Evolutionary conservation across 176 grass and related monocot species (phyloP), one percentile per base, ranked within the genome.

Genomic region (Phoenix dactylifera): DNA sequence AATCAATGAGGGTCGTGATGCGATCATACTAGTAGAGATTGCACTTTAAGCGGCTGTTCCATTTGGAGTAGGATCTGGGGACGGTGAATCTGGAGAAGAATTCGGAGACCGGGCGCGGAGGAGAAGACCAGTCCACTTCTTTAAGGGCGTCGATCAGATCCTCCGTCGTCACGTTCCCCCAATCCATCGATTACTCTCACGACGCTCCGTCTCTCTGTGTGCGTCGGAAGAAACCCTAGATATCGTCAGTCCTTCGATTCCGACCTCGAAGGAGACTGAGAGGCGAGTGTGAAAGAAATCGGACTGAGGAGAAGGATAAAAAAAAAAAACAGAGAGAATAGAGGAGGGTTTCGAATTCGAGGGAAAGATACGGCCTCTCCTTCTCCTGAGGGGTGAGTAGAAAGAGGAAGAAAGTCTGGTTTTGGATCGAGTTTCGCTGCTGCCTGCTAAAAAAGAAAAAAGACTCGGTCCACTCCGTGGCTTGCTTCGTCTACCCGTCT

Each of bases 31-130:
- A 98, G 87, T 98, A 98, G 59, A 98, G 79, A 72, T 98, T 98
- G 93, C 93, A 98, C 73, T 98, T 98, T 76, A 98, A 77, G 81
- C 93, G 93, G 76, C 84, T 98, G 67, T 78, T 98, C 87, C 87
- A 98, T 70, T 92, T 98, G 79, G 84, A 92, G 74, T 92, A 91
- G 73, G 93, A 98, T 71, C 87, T 77, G 5, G 93, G 93, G 57
- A 85, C 56, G 69, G 87, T 92, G 84, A 98, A 98, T 55, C 93
- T 87, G 64, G 87, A 88, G 79, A 98, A 98, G 87, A 98, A 98
- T 81, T 98, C 93, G 52, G 87, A 67, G 3, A 98, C 60, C 26
- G 93, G 84, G 57, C 87, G 93, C 55, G 93, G 93, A 52, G 84
- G 93, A 52, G 84, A 80, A 16, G 93, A 92, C 93, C 93, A 98